phyloP scores from a whole-genome alignment of 1,284 basidiomycete species.

The Tilletia setariae region DNA sequence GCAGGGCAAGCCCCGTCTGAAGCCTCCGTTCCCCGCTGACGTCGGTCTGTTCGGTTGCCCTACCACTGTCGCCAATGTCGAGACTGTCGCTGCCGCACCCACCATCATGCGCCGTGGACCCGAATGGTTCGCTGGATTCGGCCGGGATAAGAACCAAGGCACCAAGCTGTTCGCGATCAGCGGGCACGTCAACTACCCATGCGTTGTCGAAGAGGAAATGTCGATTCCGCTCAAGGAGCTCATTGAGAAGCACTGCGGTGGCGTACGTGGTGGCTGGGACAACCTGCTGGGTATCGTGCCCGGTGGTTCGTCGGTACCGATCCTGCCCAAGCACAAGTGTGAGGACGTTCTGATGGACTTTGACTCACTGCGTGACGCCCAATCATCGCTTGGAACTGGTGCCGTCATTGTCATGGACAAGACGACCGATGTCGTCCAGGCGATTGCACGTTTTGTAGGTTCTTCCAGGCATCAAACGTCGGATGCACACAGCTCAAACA shows the following conservation, averaged over 20 bases:
- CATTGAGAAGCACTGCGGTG: conserved; percentile 94
- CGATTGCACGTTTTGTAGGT: conserved; percentile 81
- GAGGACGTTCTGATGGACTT: conserved; percentile 74
- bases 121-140: conserved; percentile 90
- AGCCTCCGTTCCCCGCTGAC: conserved; percentile 99
- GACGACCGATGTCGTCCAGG: conserved; percentile 76
- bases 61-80: conserved; percentile 95
- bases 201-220: conserved; percentile 98
- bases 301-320: conserved; percentile 92
- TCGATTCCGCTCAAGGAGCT: conserved; percentile 90
- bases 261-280: conserved; percentile 90
- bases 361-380: conserved; percentile 91
- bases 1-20: conserved; percentile 94
- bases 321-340: conserved; percentile 68
- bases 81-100: conserved; percentile 94
- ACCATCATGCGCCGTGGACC: conserved; percentile 90
- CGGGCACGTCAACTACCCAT: conserved; percentile 97
- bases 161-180: conserved; percentile 94
- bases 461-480: too few relatives aligned
- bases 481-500: too few relatives aligned
- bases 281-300: conserved; percentile 92
- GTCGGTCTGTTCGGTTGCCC: conserved; percentile 96
- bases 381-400: conserved; percentile 91
- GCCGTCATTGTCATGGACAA: conserved; percentile 99
- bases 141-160: conserved; percentile 86